Conservation (phyloP, 768 basidiomycete species). For the Suillus tomentosus region DNA sequence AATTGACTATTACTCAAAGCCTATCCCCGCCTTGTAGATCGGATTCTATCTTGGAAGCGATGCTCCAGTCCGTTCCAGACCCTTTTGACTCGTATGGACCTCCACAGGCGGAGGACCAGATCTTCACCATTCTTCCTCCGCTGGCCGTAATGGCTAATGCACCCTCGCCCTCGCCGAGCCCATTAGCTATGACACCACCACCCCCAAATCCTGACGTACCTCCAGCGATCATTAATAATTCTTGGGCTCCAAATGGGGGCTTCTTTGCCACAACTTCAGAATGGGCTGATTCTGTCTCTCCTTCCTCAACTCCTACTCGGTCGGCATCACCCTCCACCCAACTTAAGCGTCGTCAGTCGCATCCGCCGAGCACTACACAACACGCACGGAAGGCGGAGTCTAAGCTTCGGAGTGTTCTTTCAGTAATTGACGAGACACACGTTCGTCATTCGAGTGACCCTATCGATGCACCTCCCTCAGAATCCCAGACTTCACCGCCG, state of each 20-base stretch:
- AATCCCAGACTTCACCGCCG: conserved; percentile 26
- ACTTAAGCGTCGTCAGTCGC: conserved; percentile 51
- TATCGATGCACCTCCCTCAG: conserved; percentile 18
- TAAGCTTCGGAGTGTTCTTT: conserved; percentile 72
- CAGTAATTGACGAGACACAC: conserved; percentile 67
- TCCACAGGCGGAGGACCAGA: conserved; percentile 84
- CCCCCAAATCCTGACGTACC: conserved; percentile 43
- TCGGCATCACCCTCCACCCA: conserved; percentile 52
- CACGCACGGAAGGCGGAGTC: conserved; percentile 57
- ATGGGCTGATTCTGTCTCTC: conserved; percentile 51
- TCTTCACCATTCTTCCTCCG: conserved; percentile 91
- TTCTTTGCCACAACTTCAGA: conserved; percentile 55
- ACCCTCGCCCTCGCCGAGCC: conserved; percentile 61
- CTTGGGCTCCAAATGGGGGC: conserved; percentile 54
- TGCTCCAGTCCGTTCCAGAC: conserved; percentile 88
- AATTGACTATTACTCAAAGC: conserved; percentile 15
- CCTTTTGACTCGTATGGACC: conserved; percentile 93
- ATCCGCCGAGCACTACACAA: conserved; percentile 42
- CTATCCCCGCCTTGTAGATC: conserved; percentile 47
- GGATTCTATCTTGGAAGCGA: conserved; percentile 88
- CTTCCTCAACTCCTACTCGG: conserved; percentile 45
- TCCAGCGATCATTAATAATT: conserved; percentile 37
- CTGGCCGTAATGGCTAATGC: conserved; percentile 71
- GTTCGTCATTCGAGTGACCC: conserved; percentile 35
- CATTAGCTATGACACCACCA: conserved; percentile 49